Percentiles rank a stretch among this genome's conserved stretches.
Evolutionary conservation across 768 basidiomycete genomes (phyloP).

Genomic region (Mycena galopus): DNA sequence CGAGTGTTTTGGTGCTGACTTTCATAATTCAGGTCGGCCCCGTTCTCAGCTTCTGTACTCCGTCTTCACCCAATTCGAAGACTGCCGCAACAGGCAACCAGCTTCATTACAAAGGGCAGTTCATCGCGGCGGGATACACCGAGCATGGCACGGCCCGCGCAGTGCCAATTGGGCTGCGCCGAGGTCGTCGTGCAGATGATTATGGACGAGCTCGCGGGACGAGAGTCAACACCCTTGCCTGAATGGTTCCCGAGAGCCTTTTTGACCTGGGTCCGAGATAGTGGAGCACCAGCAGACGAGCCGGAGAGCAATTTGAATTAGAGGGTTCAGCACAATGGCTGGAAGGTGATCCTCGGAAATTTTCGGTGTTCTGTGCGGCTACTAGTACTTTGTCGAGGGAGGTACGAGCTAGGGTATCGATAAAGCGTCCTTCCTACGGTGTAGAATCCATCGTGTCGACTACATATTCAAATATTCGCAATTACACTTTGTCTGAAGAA

Average conservation of each 20-base stretch:
- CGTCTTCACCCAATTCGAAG: too few species aligned
- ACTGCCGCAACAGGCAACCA: not conserved
- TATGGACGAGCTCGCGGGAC: slow-evolving; percentile 49
- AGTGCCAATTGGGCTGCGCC: slow-evolving; percentile 58
- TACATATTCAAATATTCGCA: too few species aligned
- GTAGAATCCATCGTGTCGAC: too few species aligned
- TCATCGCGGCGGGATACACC: slow-evolving; percentile 64
- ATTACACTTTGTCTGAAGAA: too few species aligned
- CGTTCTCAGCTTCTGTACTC: slow-evolving; percentile 41
- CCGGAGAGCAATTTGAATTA: too few species aligned
- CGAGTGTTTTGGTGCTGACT: not conserved
- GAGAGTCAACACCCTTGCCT: slow-evolving; percentile 53
- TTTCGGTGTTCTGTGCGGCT: too few species aligned
- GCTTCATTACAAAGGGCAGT: slow-evolving; percentile 56
- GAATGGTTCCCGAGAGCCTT: slow-evolving; percentile 63
- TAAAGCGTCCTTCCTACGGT: too few species aligned
- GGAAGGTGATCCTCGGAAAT: too few species aligned
- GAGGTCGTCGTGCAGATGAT: slow-evolving; percentile 63
- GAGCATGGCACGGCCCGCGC: slow-evolving; percentile 75
- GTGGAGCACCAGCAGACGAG: too few species aligned
- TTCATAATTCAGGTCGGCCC: slow-evolving; percentile 67
- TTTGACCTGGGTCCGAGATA: slow-evolving; percentile 39
- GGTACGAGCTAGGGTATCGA: too few species aligned
- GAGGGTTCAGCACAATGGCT: too few species aligned
- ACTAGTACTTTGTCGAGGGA: too few species aligned